phyloP scores from a whole-genome alignment of 169 alveolate species.

The Besnoitia besnoiti region DNA sequence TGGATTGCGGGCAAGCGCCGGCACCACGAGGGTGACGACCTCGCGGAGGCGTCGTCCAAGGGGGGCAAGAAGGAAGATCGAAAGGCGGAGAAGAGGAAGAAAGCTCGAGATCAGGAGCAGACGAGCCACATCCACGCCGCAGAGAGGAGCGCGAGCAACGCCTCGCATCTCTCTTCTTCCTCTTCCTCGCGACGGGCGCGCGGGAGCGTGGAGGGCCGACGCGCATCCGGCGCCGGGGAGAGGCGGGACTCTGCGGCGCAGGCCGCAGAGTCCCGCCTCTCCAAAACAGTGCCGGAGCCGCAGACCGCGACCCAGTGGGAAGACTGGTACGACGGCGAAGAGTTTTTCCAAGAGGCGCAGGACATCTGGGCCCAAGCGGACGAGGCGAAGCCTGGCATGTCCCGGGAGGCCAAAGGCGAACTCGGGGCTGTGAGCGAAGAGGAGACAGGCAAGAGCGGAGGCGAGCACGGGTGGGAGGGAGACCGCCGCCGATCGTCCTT shows the following conservation, averaged over 20 bases:
- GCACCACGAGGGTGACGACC: not conserved
- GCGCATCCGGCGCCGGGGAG: not conserved
- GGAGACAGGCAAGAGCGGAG: not conserved
- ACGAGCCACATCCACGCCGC: not conserved
- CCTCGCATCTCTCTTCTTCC: too few relatives aligned
- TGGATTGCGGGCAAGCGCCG: not conserved
- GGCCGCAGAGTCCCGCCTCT: not conserved
- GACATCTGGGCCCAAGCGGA: not conserved
- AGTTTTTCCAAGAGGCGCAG: not conserved
- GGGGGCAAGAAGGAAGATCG: not conserved
- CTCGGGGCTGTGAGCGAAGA: not conserved
- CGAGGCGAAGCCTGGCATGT: too few relatives aligned
- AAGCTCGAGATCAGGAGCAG: not conserved
- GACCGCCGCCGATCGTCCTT: too few relatives aligned
- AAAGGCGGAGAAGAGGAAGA: not conserved
- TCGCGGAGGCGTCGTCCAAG: not conserved
- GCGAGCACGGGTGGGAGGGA: too few relatives aligned
- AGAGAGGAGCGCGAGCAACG: not conserved
- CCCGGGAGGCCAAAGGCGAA: too few relatives aligned
- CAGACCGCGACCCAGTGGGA: not conserved
- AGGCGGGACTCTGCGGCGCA: not conserved
- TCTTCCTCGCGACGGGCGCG: too few relatives aligned
- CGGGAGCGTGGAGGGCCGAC: not conserved
- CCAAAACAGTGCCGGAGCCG: not conserved
- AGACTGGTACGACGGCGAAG: conserved; percentile 5